Conservation (phyloP, 345 rosid species). For the Rhodamnia argentea region DNA sequence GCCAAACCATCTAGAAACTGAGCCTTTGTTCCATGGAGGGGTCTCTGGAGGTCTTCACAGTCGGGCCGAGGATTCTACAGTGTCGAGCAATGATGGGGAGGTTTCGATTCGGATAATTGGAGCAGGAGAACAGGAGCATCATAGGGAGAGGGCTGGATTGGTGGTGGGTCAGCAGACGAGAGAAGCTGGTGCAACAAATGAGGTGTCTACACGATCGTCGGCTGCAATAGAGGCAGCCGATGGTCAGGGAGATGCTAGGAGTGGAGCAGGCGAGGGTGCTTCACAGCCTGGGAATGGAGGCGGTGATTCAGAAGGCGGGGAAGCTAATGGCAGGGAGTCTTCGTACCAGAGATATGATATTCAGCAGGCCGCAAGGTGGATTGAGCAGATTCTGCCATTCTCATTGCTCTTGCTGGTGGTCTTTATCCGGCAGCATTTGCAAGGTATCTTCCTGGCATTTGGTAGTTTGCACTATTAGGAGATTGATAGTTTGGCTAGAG, state of each 20-base stretch:
- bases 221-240: conserved; percentile 14
- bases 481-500: neutral
- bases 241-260: conserved; percentile 35
- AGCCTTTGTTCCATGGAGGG: conserved; percentile 27
- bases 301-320: conserved; percentile 42
- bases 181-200: conserved; percentile 24
- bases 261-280: conserved; percentile 36
- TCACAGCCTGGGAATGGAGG: conserved; percentile 32
- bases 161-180: conserved; percentile 51
- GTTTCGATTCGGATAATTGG: conserved; percentile 93
- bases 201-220: conserved; percentile 12
- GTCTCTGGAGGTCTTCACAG: conserved; percentile 5
- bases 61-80: conserved; percentile 34
- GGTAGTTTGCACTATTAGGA: neutral
- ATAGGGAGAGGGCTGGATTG: conserved; percentile 36
- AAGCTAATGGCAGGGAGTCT: conserved; percentile 61
- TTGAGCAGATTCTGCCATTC: conserved; percentile 96
- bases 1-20: conserved; percentile 42
- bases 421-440: conserved; percentile 98
- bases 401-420: conserved; percentile 95
- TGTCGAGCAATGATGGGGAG: conserved; percentile 43
- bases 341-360: conserved; percentile 97
- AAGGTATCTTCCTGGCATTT: conserved; percentile 38
- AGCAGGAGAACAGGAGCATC: conserved; percentile 60
- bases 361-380: conserved; percentile 98